Conservation (phyloP, 2,329 filamentous ascomycete species). For the Dothideomycetes sp. region DNA sequence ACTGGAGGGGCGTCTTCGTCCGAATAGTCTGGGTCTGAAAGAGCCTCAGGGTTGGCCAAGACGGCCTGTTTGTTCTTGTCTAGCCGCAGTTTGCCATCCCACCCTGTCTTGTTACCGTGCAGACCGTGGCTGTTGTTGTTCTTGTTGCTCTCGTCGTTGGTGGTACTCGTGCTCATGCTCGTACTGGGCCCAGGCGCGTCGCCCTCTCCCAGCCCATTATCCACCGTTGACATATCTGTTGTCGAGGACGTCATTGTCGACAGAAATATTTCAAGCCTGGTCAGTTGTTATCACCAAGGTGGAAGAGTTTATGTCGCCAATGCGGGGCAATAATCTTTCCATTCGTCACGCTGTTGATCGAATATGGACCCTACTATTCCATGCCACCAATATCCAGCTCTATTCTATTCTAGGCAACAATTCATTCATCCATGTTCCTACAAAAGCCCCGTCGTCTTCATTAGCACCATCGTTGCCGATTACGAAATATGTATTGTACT, state of each 20-base stretch:
- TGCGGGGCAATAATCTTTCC: not conserved
- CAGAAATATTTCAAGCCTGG: not conserved
- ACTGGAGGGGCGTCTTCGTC: slow-evolving; percentile 59
- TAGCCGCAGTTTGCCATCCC: slow-evolving; percentile 75
- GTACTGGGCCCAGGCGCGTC: no score
- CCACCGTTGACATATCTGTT: no score
- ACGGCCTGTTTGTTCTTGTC: slow-evolving; percentile 60
- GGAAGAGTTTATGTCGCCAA: slow-evolving; percentile 1
- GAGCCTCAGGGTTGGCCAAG: slow-evolving; percentile 67
- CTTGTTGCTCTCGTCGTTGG: not conserved
- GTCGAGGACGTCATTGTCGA: slow-evolving; percentile 5
- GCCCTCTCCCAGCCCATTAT: no score
- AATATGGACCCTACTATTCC: not conserved
- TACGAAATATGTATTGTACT: no score
- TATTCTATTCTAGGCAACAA: not conserved
- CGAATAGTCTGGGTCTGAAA: slow-evolving; percentile 79
- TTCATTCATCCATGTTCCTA: not conserved
- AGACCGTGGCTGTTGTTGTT: slow-evolving; percentile 1
- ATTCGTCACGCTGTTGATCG: not conserved
- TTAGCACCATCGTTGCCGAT: no score
- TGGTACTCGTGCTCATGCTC: not conserved
- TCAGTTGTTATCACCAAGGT: not conserved
- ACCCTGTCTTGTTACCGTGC: slow-evolving; percentile 41
- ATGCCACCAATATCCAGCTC: not conserved
- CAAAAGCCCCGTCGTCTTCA: no score